A percentile compares a stretch with the other conserved stretches of the same genome.
Evolutionary conservation across 306 rosid genomes (phyloP).

Genomic region (Medicago truncatula): MtrunA17r5.0-ANR NC_053046.1:20067001-20067500

Average conservation of each 20-base stretch:
- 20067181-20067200: slow-evolving; percentile 70
- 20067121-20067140: slow-evolving; percentile 70
- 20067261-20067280: slow-evolving; percentile 19
- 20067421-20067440: too few relatives aligned
- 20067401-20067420: too few relatives aligned
- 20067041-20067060: slow-evolving; percentile 57
- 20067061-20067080: slow-evolving; percentile 57
- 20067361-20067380: too few relatives aligned
- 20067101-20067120: slow-evolving; percentile 58
- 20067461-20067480: too few relatives aligned
- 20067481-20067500: too few relatives aligned
- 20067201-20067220: slow-evolving; percentile 16
- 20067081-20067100: slow-evolving; percentile 75
- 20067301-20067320: too few relatives aligned
- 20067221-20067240: slow-evolving; percentile 36
- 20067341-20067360: too few relatives aligned
- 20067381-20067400: too few relatives aligned
- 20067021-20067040: slow-evolving; percentile 51
- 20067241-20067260: slow-evolving; percentile 40
- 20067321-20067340: too few relatives aligned
- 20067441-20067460: too few relatives aligned
- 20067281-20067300: slow-evolving; percentile 5
- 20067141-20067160: slow-evolving; percentile 57
- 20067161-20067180: slow-evolving; percentile 60
- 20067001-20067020: slow-evolving; percentile 60